Evolutionary conservation across 164 flowering plant species (phyloP).

Genomic region (Echeveria elegans): DNA sequence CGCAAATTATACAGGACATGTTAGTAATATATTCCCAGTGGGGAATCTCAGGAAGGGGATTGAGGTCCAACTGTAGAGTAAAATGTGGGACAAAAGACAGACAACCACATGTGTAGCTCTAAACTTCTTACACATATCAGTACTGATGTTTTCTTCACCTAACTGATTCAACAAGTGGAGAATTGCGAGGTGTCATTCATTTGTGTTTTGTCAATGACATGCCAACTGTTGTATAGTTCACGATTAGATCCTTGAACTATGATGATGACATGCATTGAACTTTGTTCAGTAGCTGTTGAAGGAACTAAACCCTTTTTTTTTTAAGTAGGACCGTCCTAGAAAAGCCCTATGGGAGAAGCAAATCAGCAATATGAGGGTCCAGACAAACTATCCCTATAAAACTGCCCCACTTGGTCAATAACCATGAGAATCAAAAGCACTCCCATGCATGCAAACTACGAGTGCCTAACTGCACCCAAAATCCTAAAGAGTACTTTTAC

Average conservation of each 20-base stretch:
- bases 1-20: neutral
- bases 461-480: neutral
- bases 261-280: neutral
- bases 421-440: neutral
- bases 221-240: neutral
- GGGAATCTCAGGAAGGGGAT: neutral
- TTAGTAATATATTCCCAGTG: neutral
- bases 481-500: neutral
- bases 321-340: neutral
- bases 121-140: neutral
- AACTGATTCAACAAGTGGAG: neutral
- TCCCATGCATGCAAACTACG: slow-evolving; percentile 1
- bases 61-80: neutral
- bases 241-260: neutral
- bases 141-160: neutral
- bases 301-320: neutral
- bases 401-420: neutral
- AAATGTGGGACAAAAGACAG: neutral
- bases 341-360: neutral
- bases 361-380: neutral
- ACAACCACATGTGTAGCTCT: neutral
- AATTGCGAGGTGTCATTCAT: neutral
- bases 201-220: neutral
- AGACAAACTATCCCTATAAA: neutral
- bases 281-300: neutral